These are phyloP conservation scores for Aspergillus sparsus DNA, from an alignment of 495 filamentous ascomycete genomes.

Conservation along the genomic window DNA sequence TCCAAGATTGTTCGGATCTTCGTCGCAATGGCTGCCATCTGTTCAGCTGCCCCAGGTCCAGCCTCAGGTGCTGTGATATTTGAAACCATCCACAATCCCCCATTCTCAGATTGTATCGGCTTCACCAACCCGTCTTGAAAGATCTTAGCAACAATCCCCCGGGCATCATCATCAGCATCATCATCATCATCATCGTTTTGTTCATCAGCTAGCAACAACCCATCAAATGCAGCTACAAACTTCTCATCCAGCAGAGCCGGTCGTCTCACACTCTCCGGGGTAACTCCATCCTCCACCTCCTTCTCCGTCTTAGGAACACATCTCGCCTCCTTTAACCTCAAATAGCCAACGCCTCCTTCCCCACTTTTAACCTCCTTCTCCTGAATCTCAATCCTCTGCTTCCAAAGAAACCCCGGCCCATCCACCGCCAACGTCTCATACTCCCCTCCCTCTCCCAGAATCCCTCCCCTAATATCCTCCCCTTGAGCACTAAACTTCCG, in stretches of 20 bases:
- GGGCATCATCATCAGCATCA: conserved; percentile 1
- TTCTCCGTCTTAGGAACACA: conserved; percentile 51
- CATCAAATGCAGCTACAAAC: conserved; percentile 39
- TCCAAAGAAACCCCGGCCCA: conserved; percentile 73
- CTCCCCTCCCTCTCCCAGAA: conserved; percentile 92
- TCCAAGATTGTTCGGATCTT: conserved; percentile 40
- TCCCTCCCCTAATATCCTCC: conserved; percentile 58
- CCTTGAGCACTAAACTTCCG: conserved; percentile 60
- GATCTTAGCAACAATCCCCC: conserved; percentile 10
- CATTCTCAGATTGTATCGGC: conserved; percentile 20
- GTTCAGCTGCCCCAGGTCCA: conserved; percentile 38
- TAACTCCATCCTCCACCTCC: conserved; percentile 36
- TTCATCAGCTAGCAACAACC: conserved; percentile 18
- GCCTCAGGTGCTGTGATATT: conserved; percentile 49
- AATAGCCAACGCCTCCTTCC: conserved; percentile 70
- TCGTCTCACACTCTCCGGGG: conserved; percentile 38
- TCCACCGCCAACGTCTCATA: conserved; percentile 91
- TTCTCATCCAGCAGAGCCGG: conserved; percentile 48
- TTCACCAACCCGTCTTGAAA: not conserved
- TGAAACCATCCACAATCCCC: conserved; percentile 39
- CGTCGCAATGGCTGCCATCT: conserved; percentile 47
- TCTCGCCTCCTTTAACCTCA: conserved; percentile 59
- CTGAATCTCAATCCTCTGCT: conserved; percentile 65
- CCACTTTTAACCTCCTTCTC: conserved; percentile 57
- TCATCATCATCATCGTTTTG: conserved; percentile 6